phyloP scores from a whole-genome alignment of 179 eudicot species.

The Spergularia azorica region DNA sequence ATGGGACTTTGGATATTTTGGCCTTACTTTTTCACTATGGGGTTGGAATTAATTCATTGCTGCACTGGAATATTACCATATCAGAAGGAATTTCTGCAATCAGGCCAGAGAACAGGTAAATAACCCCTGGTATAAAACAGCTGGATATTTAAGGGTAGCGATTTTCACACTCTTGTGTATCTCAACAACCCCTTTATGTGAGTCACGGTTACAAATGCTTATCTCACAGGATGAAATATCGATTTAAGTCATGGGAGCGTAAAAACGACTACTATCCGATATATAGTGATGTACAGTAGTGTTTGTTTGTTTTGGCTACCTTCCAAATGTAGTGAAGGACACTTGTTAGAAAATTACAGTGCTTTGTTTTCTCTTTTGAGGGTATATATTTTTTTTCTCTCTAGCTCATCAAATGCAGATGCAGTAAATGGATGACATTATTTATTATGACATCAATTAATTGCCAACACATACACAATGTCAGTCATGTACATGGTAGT shows the following conservation, averaged over 20 bases:
- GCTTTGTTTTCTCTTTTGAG: not conserved
- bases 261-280: too few species aligned
- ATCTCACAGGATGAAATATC: too few species aligned
- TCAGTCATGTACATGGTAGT: slow-evolving; percentile 36
- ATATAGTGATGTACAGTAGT: too few species aligned
- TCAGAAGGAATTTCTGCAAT: slow-evolving; percentile 13
- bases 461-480: slow-evolving; percentile 42
- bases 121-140: not conserved
- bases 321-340: slow-evolving; percentile 20
- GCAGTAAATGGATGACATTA: slow-evolving; percentile 32
- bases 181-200: too few species aligned
- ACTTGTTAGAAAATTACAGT: slow-evolving; percentile 8
- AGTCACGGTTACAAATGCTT: too few species aligned
- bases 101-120: not conserved
- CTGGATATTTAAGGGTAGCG: too few species aligned
- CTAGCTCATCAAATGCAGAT: slow-evolving; percentile 26
- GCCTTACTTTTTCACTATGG: not conserved
- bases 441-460: slow-evolving; percentile 32
- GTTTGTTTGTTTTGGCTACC: slow-evolving; percentile 2
- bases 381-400: not conserved
- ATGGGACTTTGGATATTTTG: not conserved
- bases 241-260: too few species aligned
- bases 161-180: too few species aligned
- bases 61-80: not conserved
- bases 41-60: not conserved